Conservation (phyloP, 768 basidiomycete species). For the Amanita jacksonii region DNA sequence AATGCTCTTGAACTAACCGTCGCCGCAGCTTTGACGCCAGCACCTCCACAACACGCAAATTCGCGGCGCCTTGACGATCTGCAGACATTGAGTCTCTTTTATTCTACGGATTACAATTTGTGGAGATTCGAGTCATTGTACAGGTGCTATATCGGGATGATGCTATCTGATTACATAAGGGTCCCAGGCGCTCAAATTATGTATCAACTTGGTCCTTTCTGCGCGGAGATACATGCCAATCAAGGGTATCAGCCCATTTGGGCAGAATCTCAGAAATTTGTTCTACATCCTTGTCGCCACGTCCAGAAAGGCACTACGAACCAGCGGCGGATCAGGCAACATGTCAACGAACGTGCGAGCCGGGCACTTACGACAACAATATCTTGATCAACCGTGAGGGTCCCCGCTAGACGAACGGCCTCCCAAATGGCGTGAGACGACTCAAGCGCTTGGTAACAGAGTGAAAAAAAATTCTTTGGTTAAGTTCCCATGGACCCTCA, state of each 20-base stretch:
- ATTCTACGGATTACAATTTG: background rate
- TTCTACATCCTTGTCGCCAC: conserved; percentile 97
- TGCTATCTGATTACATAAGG: background rate
- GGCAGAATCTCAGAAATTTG: conserved; percentile 92
- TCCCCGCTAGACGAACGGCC: conserved; percentile 76
- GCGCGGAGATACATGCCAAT: conserved; percentile 73
- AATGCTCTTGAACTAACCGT: conserved; percentile 39
- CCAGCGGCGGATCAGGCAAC: conserved; percentile 8
- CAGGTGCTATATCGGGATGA: background rate
- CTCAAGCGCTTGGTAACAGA: conserved; percentile 61
- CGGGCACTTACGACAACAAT: conserved; percentile 72
- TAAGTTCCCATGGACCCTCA: conserved; percentile 21
- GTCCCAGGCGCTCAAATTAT: too few relatives aligned
- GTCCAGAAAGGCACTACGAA: conserved; percentile 78
- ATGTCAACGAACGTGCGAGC: background rate
- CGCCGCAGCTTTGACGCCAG: conserved; percentile 62
- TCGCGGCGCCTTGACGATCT: conserved; percentile 19
- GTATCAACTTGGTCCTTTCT: conserved; percentile 9
- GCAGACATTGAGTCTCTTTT: background rate
- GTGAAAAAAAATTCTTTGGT: background rate
- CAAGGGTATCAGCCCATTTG: conserved; percentile 88
- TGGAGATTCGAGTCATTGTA: conserved; percentile 4
- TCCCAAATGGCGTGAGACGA: conserved; percentile 96
- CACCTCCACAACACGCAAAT: conserved; percentile 55
- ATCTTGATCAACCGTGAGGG: conserved; percentile 74